Evolutionary conservation across 129 eudicot genomes (phyloP).

Genomic region (Apium graveolens): DNA sequence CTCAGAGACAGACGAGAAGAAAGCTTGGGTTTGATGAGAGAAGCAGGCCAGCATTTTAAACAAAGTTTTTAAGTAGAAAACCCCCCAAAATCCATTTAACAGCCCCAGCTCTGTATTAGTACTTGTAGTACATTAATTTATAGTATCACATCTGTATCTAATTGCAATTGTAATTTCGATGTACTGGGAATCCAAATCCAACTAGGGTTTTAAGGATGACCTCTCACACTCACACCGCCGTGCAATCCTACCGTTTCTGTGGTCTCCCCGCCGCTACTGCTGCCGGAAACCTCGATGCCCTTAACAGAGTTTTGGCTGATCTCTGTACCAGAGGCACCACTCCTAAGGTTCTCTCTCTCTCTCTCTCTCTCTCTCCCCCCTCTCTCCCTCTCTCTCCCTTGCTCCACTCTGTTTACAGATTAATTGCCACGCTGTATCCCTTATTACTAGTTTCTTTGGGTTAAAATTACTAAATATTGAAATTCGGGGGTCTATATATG

Average conservation of each 20-base stretch:
- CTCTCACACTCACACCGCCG: constrained; percentile 18
- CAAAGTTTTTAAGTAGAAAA: too few species aligned
- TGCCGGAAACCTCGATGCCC: constrained; percentile 64
- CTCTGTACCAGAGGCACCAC: constrained; percentile 56
- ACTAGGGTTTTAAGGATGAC: constrained; percentile 58
- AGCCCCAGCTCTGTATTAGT: too few species aligned
- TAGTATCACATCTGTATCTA: too few species aligned
- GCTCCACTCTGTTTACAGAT: too few species aligned
- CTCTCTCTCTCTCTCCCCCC: background rate
- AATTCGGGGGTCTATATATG: background rate
- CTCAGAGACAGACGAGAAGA: too few species aligned
- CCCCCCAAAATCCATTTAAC: too few species aligned
- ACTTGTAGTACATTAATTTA: too few species aligned
- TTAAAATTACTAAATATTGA: background rate
- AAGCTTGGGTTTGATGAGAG: too few species aligned
- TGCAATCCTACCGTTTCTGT: constrained; percentile 51
- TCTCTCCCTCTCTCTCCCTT: background rate
- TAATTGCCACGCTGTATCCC: too few species aligned
- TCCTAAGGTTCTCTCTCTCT: constrained; percentile 47
- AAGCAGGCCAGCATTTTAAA: too few species aligned
- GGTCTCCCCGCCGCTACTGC: constrained; percentile 41
- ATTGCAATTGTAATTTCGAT: background rate
- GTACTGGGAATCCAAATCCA: background rate
- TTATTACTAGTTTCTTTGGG: background rate
- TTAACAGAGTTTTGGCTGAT: constrained; percentile 62